phyloP scores from a whole-genome alignment of 2,329 filamentous ascomycete species.

The Trichophyton rubrum region DNA sequence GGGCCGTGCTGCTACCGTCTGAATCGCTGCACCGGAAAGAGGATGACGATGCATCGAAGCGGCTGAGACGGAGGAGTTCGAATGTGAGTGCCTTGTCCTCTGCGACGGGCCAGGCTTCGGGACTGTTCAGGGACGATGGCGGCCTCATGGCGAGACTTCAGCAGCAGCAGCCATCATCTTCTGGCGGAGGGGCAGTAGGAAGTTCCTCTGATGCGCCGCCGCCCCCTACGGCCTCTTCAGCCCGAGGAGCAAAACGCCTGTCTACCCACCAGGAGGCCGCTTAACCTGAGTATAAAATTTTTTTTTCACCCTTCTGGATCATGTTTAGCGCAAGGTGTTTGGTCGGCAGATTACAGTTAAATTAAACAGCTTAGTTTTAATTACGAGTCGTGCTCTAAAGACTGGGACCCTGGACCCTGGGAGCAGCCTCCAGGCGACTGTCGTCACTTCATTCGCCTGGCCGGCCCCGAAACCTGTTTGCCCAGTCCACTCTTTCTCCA shows the following conservation, averaged over 20 bases:
- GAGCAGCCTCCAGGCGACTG: too few species aligned
- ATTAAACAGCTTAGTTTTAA: too few species aligned
- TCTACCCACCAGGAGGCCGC: not conserved
- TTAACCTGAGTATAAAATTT: not conserved
- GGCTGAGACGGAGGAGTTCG: conserved; percentile 29
- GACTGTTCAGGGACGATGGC: not conserved
- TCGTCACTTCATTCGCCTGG: too few species aligned
- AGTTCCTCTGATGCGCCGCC: not conserved
- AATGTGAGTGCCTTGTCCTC: conserved; percentile 19
- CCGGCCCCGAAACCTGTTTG: too few species aligned
- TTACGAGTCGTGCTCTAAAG: too few species aligned
- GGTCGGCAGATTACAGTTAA: not conserved
- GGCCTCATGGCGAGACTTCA: not conserved
- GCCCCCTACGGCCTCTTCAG: not conserved
- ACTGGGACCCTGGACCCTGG: too few species aligned
- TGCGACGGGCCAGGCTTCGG: not conserved
- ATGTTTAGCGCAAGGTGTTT: not conserved
- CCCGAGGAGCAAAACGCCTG: not conserved
- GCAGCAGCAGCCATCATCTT: too few species aligned
- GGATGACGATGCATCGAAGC: conserved; percentile 38
- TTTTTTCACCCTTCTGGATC: too few species aligned
- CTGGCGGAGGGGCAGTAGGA: too few species aligned
- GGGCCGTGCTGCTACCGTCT: conserved; percentile 55
- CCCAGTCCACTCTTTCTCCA: too few species aligned
- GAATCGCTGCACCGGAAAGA: conserved; percentile 53